Evolutionary conservation across 2,329 filamentous ascomycete species (phyloP), one percentile per base, ranked within the genome.

Genomic region (Coniochaeta ligniaria): DNA sequence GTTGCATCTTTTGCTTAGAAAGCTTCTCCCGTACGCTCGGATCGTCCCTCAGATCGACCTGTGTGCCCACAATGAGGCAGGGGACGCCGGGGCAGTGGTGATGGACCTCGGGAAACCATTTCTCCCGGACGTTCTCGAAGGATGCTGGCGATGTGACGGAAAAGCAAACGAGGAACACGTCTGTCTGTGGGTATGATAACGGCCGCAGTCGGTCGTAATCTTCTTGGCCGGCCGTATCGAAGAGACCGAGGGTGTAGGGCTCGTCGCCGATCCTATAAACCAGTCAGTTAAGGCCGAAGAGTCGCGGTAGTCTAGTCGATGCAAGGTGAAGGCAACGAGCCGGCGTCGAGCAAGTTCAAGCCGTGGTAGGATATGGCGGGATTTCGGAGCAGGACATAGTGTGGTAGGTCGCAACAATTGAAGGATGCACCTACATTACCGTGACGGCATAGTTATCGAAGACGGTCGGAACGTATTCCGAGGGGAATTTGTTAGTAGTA

Each of bases 391-490:
- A 52, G 47, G 24, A 17, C 17, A 36, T 38, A 22, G 28, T 38
- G 24, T 20, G n/a, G 33, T 57, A 47, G 38, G 22, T 31, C 50
- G 50, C 17, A 22, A 22, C 17, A 38, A 24, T 26, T 38, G 33
- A 35, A 22, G 50, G 35, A 59, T 45, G 54, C 60, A 88, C 92
- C 88, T 84, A 97, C 95, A 99, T 99, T 68, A 99, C 95, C 67
- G 95, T 99, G 75, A 99, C 95, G 61, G 95, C 95, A 84, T 99
- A 99, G 80, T 99, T 99, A 78, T 99, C 95, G 77, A 99, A 99
- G 66, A 99, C 95, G 33, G 95, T 99, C 59, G 95, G 95, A 62
- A 99, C 95, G 77, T 99, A 99, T 93, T 99, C 95, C 71, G 93
- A 97, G 38, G 95, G 95, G 77, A 99, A 99, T 73, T 98, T 98